Evolutionary conservation across 129 eudicot genomes (phyloP).

Genomic region (Deinandra increscens): DNA sequence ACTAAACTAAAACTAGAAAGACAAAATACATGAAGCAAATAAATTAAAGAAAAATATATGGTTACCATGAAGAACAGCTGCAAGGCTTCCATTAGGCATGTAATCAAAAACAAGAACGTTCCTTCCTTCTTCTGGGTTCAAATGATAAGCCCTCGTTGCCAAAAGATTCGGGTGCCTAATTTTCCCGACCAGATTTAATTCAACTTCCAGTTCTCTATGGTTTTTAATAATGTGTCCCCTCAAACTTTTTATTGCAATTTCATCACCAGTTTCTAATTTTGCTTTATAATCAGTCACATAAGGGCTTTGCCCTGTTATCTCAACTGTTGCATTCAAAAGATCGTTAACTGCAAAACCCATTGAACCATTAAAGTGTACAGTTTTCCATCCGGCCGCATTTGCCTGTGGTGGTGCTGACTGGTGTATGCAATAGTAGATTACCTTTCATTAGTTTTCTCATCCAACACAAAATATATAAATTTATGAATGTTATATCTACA

Average conservation of each 20-base stretch:
- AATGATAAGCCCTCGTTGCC: slow-evolving; percentile 78
- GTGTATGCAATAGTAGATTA: no score
- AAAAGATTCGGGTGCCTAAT: slow-evolving; percentile 38
- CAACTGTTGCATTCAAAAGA: slow-evolving; percentile 86
- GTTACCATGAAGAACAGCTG: slow-evolving; percentile 62
- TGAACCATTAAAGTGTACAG: slow-evolving; percentile 88
- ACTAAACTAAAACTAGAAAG: no score
- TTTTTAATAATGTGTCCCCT: slow-evolving; percentile 75
- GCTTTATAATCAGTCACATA: slow-evolving; percentile 94
- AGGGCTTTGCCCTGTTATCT: slow-evolving; percentile 89
- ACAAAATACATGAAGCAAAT: no score
- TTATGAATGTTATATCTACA: no score
- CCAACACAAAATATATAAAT: no score
- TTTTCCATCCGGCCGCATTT: no score
- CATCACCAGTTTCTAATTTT: slow-evolving; percentile 71
- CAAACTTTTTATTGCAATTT: slow-evolving; percentile 83
- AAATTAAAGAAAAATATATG: no score
- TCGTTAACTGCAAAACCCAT: slow-evolving; percentile 84
- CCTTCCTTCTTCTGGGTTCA: slow-evolving; percentile 91
- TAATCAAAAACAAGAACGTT: slow-evolving; percentile 90
- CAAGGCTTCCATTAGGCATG: slow-evolving; percentile 84
- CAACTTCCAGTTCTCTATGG: slow-evolving; percentile 72
- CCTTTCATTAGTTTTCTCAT: no score
- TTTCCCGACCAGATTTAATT: slow-evolving; percentile 61
- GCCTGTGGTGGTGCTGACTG: no score